Base-by-base conservation (phyloP, 2,329 filamentous ascomycete genomes). In the Fusarium haematococcum region DNA sequence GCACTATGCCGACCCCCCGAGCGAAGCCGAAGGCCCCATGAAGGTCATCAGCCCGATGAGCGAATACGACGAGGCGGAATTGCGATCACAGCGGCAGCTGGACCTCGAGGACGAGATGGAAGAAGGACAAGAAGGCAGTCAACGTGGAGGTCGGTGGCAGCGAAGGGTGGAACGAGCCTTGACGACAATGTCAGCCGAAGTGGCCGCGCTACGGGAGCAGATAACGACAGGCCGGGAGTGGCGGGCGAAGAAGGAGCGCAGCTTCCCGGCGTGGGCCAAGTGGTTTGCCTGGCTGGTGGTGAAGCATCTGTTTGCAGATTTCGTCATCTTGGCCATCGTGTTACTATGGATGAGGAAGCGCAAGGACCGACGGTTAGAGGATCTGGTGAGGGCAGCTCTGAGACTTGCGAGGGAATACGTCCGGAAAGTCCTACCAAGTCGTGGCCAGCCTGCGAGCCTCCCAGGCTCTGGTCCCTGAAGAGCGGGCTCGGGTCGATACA, bases 121-220 rank as follows among this genome's bases (percentile, higher is more conserved):
- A 8, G 83, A 83, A 6, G 82, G 83, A 23, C 73, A 72, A 37
- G 60, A 65, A 30, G 66, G 68, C 6, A 68, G 73, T 20, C 75
- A 68, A 13, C 83, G 83, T 41, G 85, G 84, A 20, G 86, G 85
- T 70, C 91, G 90, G 78, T 98, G 95, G 94, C 92, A 93, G 61
- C 91, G 90, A 69, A 92, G 93, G 77, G 92, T 98, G 71, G 96
- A 98, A 84, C 90, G 92, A 50, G 94, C 95, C 25, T 88, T 98
- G 66, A 94, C 96, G 65, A 94, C 95, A 77, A 91, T 98, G 84
- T 97, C 95, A 6, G 93, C 95, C 18, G 97, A 99, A 83, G 91
- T 99, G 35, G 95, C 97, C 1, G 97, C 97, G 1, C 84, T 98
- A 71, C 90, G 97, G 39, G 97, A 99, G 83, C 95, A 98, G 80